Conservation (phyloP, 352 stramenopile species). For the Phytophthora colocasiae region DNA sequence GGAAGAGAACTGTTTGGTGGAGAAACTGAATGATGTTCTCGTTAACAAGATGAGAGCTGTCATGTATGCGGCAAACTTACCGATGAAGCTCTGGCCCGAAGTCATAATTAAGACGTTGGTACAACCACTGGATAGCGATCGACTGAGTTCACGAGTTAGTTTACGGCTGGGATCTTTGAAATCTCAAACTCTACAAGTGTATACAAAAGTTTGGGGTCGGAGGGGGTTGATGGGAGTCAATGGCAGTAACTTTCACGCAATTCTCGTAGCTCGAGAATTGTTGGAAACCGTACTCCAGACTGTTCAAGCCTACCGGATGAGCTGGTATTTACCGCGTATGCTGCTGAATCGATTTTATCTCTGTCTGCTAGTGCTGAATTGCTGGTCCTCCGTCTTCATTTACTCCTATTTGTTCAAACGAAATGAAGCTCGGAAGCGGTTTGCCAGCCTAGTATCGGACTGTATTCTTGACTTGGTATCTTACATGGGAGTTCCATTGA, state of each 20-base stretch:
- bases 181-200: slow-evolving; percentile 5
- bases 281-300: slow-evolving; percentile 41
- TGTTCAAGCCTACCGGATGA: slow-evolving; percentile 46
- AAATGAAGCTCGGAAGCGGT: slow-evolving; percentile 26
- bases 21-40: no score
- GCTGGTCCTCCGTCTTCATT: slow-evolving; percentile 35
- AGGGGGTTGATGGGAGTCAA: slow-evolving; percentile 29
- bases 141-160: neutral
- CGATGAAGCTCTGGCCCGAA: no score
- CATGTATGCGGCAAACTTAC: no score
- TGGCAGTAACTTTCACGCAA: slow-evolving; percentile 24
- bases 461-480: slow-evolving; percentile 41
- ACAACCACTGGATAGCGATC: neutral
- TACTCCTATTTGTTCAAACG: slow-evolving; percentile 15
- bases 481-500: slow-evolving; percentile 29
- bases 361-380: slow-evolving; percentile 34
- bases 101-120: neutral
- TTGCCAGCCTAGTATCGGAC: slow-evolving; percentile 42
- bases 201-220: slow-evolving; percentile 16
- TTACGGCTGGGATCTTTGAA: slow-evolving; percentile 1
- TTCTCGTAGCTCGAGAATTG: slow-evolving; percentile 28
- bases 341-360: slow-evolving; percentile 39
- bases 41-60: no score
- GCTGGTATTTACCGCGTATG: slow-evolving; percentile 23
- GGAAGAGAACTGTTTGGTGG: no score